Evolutionary conservation across 495 filamentous ascomycete genomes (phyloP).

Genomic region (Annulohypoxylon maeteangense): DNA sequence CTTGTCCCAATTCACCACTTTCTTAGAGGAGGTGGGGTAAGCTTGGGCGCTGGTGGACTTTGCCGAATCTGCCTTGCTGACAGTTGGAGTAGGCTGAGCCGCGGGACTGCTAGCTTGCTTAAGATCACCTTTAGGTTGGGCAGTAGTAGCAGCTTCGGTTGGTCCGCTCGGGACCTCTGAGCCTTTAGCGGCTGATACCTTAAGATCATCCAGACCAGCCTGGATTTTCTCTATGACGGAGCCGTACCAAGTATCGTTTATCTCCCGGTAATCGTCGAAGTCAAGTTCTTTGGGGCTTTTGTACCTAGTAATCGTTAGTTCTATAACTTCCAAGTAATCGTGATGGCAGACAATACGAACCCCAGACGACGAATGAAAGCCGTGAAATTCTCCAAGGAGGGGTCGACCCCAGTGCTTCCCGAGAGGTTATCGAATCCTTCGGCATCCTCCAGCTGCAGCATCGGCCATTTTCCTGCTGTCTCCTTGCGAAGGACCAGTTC

Average conservation of each 20-base stretch:
- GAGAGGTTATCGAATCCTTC: slow-evolving; percentile 37
- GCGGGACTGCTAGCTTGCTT: slow-evolving; percentile 44
- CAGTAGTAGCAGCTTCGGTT: slow-evolving; percentile 20
- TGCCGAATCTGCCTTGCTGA: slow-evolving; percentile 24
- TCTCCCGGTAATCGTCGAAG: slow-evolving; percentile 25
- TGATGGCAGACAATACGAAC: slow-evolving; percentile 37
- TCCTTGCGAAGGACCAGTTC: slow-evolving; percentile 81
- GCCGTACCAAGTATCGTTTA: slow-evolving; percentile 33
- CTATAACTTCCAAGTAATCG: not conserved
- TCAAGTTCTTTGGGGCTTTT: slow-evolving; percentile 20
- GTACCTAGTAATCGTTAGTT: slow-evolving; percentile 34
- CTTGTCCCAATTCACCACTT: slow-evolving; percentile 94
- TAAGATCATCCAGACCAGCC: slow-evolving; percentile 11
- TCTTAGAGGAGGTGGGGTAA: slow-evolving; percentile 90
- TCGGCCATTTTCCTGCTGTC: slow-evolving; percentile 77
- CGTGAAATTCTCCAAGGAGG: slow-evolving; percentile 32
- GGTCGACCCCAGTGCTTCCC: slow-evolving; percentile 7
- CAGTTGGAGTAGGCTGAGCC: slow-evolving; percentile 44
- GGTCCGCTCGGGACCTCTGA: slow-evolving; percentile 15
- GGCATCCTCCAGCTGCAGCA: slow-evolving; percentile 66
- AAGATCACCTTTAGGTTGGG: slow-evolving; percentile 12
- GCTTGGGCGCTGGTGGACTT: slow-evolving; percentile 56
- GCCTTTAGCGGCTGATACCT: slow-evolving; percentile 13
- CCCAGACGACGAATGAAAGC: slow-evolving; percentile 20
- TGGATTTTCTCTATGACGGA: slow-evolving; percentile 30